Evolutionary conservation across 1,284 basidiomycete genomes (phyloP).

Genomic region (Cryptococcus sp.): DNA sequence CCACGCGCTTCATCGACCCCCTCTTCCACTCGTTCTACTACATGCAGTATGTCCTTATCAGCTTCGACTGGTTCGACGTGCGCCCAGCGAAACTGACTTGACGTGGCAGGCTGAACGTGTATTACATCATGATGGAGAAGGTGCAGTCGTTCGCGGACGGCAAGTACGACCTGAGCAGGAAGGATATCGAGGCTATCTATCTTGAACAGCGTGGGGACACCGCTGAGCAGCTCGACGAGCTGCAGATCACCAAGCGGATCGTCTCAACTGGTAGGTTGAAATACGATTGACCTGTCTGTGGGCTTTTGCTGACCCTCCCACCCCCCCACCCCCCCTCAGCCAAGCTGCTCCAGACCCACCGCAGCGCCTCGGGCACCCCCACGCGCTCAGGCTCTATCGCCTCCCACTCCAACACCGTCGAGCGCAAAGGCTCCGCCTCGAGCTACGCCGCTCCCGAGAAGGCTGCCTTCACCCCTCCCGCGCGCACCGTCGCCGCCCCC

Average conservation of each 20-base stretch:
- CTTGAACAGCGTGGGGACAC: conserved; percentile 75
- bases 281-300: neutral
- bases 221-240: conserved; percentile 67
- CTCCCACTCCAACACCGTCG: conserved; percentile 32
- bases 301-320: neutral
- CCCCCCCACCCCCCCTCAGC: conserved; percentile 20
- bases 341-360: conserved; percentile 39
- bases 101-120: conserved; percentile 73
- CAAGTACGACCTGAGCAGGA: conserved; percentile 71
- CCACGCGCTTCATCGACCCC: conserved; percentile 88
- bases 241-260: conserved; percentile 74
- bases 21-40: conserved; percentile 98
- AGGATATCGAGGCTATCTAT: conserved; percentile 74
- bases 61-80: neutral
- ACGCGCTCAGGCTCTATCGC: conserved; percentile 52
- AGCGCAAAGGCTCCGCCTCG: conserved; percentile 49
- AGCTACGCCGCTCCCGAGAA: conserved; percentile 10
- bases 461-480: conserved; percentile 19
- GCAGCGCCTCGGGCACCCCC: conserved; percentile 31
- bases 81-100: conserved; percentile 16
- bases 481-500: conserved; percentile 57
- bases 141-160: conserved; percentile 80
- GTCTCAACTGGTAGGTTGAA: conserved; percentile 72
- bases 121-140: conserved; percentile 90
- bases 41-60: conserved; percentile 76